Percentiles rank a stretch among this genome's conserved stretches.
Evolutionary conservation across 306 rosid genomes (phyloP).

Genomic region (Vicia sativa): DNA sequence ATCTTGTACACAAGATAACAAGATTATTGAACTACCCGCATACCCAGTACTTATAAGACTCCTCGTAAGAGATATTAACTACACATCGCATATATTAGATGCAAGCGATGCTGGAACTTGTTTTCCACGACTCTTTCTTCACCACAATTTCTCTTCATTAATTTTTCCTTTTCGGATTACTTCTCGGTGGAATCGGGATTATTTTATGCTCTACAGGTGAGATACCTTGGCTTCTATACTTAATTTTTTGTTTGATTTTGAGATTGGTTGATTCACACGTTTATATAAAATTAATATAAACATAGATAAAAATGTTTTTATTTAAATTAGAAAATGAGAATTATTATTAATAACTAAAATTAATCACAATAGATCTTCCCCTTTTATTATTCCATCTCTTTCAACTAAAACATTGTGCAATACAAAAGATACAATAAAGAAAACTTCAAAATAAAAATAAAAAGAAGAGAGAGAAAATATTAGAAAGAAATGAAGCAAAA

Average conservation of each 20-base stretch:
- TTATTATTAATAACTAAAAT: too few species aligned
- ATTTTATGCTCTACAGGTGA: not conserved
- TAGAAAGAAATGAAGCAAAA: too few species aligned
- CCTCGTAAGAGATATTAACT: not conserved
- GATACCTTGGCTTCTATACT: not conserved
- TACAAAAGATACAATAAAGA: too few species aligned
- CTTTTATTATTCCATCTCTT: too few species aligned
- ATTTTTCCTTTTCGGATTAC: not conserved
- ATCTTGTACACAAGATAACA: not conserved
- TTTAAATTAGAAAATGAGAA: too few species aligned
- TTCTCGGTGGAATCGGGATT: not conserved
- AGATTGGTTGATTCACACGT: too few species aligned
- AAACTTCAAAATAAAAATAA: too few species aligned
- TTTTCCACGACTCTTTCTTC: not conserved
- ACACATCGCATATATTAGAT: not conserved
- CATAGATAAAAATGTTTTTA: too few species aligned
- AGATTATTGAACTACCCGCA: not conserved
- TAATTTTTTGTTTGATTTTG: not conserved
- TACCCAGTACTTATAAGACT: not conserved
- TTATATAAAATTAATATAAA: too few species aligned
- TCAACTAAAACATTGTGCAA: too few species aligned
- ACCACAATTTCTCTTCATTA: not conserved
- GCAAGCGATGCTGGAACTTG: not conserved
- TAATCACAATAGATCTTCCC: too few species aligned
- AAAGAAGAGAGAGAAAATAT: too few species aligned